Percentiles rank a stretch among this genome's conserved stretches.
These are phyloP conservation scores for Lachancea thermotolerans DNA, from an alignment of 805 yeast species.

Conservation along the genomic window DNA sequence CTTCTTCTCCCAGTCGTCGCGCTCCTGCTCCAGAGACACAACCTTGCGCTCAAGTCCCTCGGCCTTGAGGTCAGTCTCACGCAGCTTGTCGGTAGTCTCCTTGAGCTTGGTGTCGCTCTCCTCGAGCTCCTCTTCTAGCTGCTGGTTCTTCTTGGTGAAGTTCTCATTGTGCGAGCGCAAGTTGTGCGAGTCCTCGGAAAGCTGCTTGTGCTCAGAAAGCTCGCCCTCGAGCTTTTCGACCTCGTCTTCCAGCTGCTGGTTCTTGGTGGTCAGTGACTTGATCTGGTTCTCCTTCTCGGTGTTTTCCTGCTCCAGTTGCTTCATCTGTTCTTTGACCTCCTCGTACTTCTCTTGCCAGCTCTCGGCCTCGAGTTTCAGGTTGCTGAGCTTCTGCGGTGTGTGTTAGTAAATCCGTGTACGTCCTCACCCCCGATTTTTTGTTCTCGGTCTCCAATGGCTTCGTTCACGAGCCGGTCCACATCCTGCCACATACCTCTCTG, in stretches of 20 bases:
- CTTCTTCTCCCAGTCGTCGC: constrained; percentile 84
- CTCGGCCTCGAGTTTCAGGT: constrained; percentile 91
- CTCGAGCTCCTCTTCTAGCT: constrained; percentile 87
- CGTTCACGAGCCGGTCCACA: too few relatives aligned
- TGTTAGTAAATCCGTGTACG: background rate
- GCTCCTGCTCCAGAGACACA: constrained; percentile 84
- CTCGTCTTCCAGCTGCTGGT: constrained; percentile 77
- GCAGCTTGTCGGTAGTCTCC: constrained; percentile 87
- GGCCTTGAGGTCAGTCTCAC: constrained; percentile 92
- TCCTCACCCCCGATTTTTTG: background rate
- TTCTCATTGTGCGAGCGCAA: constrained; percentile 86
- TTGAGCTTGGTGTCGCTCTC: constrained; percentile 83
- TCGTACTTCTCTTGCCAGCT: constrained; percentile 96
- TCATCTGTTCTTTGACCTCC: constrained; percentile 70
- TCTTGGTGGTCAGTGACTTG: constrained; percentile 86
- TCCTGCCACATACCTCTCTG: constrained; percentile 43
- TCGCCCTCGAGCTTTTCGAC: constrained; percentile 62
- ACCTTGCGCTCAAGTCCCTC: constrained; percentile 95
- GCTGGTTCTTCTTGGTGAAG: constrained; percentile 81
- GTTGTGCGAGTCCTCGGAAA: constrained; percentile 85
- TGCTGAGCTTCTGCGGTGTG: constrained; percentile 63
- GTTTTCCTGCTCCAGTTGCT: constrained; percentile 86
- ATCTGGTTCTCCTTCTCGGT: constrained; percentile 92
- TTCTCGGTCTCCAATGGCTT: too few relatives aligned
- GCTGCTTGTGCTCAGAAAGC: constrained; percentile 68